Percentiles rank a stretch among this genome's conserved stretches.
Conservation (phyloP, 495 filamentous ascomycete species). For the Aspergillus incahuasiensis region DNA sequence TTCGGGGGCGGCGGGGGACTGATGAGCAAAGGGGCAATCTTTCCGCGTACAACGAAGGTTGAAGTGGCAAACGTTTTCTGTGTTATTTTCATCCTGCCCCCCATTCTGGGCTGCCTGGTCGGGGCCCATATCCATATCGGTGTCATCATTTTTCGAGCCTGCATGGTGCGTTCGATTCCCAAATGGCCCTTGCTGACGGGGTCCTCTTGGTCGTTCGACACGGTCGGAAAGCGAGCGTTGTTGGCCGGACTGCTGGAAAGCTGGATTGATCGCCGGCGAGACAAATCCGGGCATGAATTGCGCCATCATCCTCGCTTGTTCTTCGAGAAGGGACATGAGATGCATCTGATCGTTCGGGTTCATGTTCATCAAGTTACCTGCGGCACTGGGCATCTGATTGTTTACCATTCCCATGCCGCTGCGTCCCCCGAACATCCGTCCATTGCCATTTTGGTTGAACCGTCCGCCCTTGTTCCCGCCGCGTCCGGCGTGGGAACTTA, state of each 20-base stretch:
- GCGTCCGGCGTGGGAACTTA: conserved; percentile 65
- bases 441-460: conserved; percentile 37
- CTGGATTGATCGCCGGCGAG: conserved; percentile 49
- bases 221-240: conserved; percentile 75
- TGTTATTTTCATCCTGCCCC: conserved; percentile 51
- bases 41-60: conserved; percentile 81
- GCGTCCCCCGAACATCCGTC: conserved; percentile 36
- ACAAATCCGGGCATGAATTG: conserved; percentile 52
- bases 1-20: conserved; percentile 86
- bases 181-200: conserved; percentile 37
- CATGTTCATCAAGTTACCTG: conserved; percentile 49
- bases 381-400: conserved; percentile 34
- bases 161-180: conserved; percentile 32
- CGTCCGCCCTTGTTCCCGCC: conserved; percentile 61
- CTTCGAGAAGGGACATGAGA: conserved; percentile 77
- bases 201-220: conserved; percentile 48
- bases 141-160: conserved; percentile 26
- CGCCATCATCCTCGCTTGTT: conserved; percentile 83
- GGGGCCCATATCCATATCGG: conserved; percentile 37
- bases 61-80: conserved; percentile 65
- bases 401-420: conserved; percentile 46
- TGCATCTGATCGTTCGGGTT: conserved; percentile 70
- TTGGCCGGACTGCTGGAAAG: conserved; percentile 44
- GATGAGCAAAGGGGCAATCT: conserved; percentile 90
- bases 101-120: conserved; percentile 25